Evolutionary conservation across 176 grass and related monocot species (phyloP).

Genomic region (Sorghum bicolor): Sorghum_bicolor_NCBIv3 NC_012873.2:60567001-60567500

Average conservation of each 20-base stretch:
- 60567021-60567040: slow-evolving; percentile 69
- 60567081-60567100: slow-evolving; percentile 52
- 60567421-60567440: too few relatives aligned
- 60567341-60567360: not conserved
- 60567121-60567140: slow-evolving; percentile 89
- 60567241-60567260: slow-evolving; percentile 77
- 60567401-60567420: not conserved
- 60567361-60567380: slow-evolving; percentile 30
- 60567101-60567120: slow-evolving; percentile 76
- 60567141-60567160: slow-evolving; percentile 85
- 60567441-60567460: not conserved
- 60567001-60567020: slow-evolving; percentile 78
- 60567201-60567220: slow-evolving; percentile 5
- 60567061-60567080: slow-evolving; percentile 99
- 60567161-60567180: slow-evolving; percentile 80
- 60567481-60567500: slow-evolving; percentile 11
- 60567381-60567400: not conserved
- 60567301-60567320: slow-evolving; percentile 19
- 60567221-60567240: slow-evolving; percentile 66
- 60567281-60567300: slow-evolving; percentile 44
- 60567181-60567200: slow-evolving; percentile 43
- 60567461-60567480: not conserved
- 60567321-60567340: slow-evolving; percentile 11
- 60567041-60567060: slow-evolving; percentile 70
- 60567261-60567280: slow-evolving; percentile 68